Evolutionary conservation across 257 asterid genomes (phyloP).

Genomic region (Coffea eugenioides): DNA sequence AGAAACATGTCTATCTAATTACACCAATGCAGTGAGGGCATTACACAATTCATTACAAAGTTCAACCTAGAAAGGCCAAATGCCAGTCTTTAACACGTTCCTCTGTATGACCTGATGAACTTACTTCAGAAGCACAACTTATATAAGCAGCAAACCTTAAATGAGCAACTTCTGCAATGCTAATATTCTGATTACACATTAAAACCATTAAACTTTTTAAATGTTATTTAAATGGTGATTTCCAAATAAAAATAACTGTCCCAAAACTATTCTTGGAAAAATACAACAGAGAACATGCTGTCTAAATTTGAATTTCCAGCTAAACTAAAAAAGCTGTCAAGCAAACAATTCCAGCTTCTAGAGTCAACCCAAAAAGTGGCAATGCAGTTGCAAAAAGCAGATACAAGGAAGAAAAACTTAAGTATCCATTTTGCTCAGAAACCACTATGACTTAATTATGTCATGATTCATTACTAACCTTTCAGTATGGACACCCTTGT

Average conservation of each 20-base stretch:
- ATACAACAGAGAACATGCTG: not conserved
- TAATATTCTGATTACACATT: not conserved
- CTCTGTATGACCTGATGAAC: not conserved
- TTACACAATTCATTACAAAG: not conserved
- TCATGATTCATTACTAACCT: conserved; percentile 44
- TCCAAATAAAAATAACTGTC: not conserved
- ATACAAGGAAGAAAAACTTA: not conserved
- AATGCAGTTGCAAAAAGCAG: not conserved
- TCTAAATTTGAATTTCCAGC: not conserved
- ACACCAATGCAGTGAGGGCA: no score
- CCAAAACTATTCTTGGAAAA: not conserved
- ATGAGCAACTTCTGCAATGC: not conserved
- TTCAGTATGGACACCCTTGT: conserved; percentile 86
- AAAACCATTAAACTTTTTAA: not conserved
- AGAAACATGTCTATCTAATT: not conserved
- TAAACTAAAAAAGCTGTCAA: conserved; percentile 4
- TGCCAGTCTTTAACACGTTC: conserved; percentile 3
- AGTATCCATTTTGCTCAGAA: not conserved
- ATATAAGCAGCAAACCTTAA: conserved; percentile 1
- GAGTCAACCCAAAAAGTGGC: not conserved
- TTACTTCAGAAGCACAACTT: not conserved
- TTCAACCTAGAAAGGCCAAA: not conserved
- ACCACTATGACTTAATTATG: not conserved
- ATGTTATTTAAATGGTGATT: not conserved
- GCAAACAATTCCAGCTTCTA: not conserved